Evolutionary conservation across 306 rosid species (phyloP).

Genomic region (Castanea crenata): DNA sequence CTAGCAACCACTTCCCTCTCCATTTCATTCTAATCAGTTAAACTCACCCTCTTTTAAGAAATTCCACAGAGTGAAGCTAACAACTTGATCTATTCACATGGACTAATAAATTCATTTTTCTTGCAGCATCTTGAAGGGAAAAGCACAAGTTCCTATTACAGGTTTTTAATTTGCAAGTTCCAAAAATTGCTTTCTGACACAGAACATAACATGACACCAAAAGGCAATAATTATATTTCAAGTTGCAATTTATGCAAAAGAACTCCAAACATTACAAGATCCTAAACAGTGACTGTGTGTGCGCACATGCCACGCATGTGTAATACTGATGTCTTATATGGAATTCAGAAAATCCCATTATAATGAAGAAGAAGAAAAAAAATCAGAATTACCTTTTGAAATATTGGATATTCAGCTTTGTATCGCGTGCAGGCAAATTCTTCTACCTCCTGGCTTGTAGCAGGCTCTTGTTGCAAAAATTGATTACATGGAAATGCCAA

Average conservation of each 20-base stretch:
- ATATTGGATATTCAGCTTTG: constrained; percentile 85
- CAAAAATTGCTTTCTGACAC: not conserved
- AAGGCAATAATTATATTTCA: not conserved
- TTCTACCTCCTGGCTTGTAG: constrained; percentile 63
- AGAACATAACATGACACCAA: not conserved
- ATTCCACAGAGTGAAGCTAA: too few species aligned
- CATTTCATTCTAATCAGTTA: too few species aligned
- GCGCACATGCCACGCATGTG: not conserved
- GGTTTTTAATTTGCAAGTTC: not conserved
- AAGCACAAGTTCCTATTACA: not conserved
- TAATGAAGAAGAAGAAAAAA: not conserved
- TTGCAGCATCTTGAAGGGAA: too few species aligned
- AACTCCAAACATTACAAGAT: not conserved
- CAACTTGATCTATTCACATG: too few species aligned
- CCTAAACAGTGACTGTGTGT: not conserved
- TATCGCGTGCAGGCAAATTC: constrained; percentile 79
- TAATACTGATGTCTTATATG: not conserved
- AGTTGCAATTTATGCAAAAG: not conserved
- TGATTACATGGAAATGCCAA: constrained; percentile 98
- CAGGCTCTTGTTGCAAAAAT: constrained; percentile 85
- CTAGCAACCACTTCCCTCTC: too few species aligned
- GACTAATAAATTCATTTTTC: too few species aligned
- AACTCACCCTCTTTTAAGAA: too few species aligned
- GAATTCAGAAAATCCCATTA: not conserved
- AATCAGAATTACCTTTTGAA: constrained; percentile 60